A percentile compares a stretch with the other conserved stretches of the same genome.
These are phyloP conservation scores for Kuraishia floccosa DNA, from an alignment of 805 yeast genomes.

Conservation along the genomic window DNA sequence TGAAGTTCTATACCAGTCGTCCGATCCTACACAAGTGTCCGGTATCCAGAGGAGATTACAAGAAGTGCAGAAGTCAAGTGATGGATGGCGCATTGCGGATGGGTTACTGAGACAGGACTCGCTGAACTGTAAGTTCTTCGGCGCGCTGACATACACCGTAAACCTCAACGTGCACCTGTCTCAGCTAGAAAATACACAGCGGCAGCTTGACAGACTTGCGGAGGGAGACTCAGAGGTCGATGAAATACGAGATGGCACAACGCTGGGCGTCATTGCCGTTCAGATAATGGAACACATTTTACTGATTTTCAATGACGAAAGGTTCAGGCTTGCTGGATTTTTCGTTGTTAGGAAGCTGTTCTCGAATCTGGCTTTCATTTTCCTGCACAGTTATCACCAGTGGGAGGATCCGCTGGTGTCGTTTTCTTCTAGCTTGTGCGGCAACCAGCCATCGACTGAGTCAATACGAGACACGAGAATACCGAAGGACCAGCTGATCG, in stretches of 20 bases:
- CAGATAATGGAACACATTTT: background rate
- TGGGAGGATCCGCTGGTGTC: conserved; percentile 31
- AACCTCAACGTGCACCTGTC: conserved; percentile 27
- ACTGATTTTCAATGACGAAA: background rate
- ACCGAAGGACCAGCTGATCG: background rate
- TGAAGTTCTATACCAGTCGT: conserved; percentile 31
- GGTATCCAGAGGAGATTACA: conserved; percentile 47
- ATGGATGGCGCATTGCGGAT: conserved; percentile 50
- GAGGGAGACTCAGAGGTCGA: background rate
- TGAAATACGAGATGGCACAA: background rate
- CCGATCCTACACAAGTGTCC: conserved; percentile 24
- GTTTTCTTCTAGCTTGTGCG: conserved; percentile 7
- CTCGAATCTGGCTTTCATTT: conserved; percentile 40
- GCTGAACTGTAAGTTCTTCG: conserved; percentile 55
- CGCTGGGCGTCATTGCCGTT: background rate
- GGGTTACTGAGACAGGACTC: conserved; percentile 29
- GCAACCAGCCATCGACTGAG: conserved; percentile 1
- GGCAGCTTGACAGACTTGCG: background rate
- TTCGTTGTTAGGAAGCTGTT: conserved; percentile 50
- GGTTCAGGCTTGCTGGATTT: conserved; percentile 8
- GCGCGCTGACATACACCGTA: conserved; percentile 72
- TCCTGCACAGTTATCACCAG: conserved; percentile 20
- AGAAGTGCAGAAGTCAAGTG: conserved; percentile 38
- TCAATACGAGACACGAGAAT: background rate
- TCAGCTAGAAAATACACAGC: background rate